These are phyloP conservation scores for Hypoxylon sp. DNA, from an alignment of 2,329 filamentous ascomycete species.

Conservation along the genomic window DNA sequence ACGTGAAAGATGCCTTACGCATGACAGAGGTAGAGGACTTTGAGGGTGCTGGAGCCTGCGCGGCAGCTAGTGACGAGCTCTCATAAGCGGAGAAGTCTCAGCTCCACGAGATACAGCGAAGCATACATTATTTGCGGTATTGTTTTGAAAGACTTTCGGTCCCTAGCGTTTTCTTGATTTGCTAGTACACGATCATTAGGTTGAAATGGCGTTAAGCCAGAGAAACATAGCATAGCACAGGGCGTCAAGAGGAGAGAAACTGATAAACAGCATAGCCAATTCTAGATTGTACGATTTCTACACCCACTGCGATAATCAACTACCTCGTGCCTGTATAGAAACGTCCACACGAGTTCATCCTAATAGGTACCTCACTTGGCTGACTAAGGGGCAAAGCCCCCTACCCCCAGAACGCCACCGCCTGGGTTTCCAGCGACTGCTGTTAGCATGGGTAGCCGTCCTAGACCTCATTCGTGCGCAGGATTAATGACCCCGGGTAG, in stretches of 20 bases:
- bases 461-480: conserved; percentile 45
- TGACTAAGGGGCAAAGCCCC: background rate
- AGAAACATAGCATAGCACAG: conserved; percentile 29
- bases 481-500: conserved; percentile 45
- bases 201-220: conserved; percentile 12
- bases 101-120: conserved; percentile 8
- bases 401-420: conserved; percentile 42
- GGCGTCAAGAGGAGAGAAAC: background rate
- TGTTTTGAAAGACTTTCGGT: background rate
- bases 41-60: conserved; percentile 36
- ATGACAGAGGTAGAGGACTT: conserved; percentile 77
- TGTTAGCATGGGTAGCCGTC: conserved; percentile 50
- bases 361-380: background rate
- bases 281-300: background rate
- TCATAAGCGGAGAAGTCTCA: conserved; percentile 16
- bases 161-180: background rate
- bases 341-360: too few species aligned
- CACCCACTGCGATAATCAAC: background rate
- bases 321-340: background rate
- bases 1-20: conserved; percentile 85
- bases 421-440: conserved; percentile 43
- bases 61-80: conserved; percentile 35
- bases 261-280: background rate
- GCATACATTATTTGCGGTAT: background rate
- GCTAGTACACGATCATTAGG: background rate